These are phyloP conservation scores for Xylaria sp. DNA, from an alignment of 2,329 filamentous ascomycete genomes.

Conservation along the genomic window DNA sequence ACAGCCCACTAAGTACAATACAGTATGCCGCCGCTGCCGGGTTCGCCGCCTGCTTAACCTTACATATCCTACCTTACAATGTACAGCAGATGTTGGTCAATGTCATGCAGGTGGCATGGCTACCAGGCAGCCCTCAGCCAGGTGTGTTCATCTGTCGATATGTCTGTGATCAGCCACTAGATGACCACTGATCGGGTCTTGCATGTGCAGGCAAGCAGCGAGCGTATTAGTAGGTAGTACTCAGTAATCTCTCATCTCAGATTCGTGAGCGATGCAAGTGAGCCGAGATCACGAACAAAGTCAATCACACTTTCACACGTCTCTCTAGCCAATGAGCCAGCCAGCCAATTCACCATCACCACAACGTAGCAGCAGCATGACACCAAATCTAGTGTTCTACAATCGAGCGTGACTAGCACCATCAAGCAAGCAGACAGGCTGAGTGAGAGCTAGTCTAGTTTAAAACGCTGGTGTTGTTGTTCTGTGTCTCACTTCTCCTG, in stretches of 20 bases:
- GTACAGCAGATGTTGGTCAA: neutral
- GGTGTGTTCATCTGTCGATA: neutral
- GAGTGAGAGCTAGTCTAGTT: neutral
- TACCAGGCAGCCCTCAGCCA: neutral
- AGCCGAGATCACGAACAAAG: neutral
- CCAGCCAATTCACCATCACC: neutral
- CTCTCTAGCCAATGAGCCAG: neutral
- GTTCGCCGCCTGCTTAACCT: slow-evolving; percentile 3
- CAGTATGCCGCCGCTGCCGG: neutral
- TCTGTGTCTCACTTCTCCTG: slow-evolving; percentile 12
- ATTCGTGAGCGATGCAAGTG: too few relatives aligned
- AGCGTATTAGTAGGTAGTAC: too few relatives aligned
- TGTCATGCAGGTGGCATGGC: neutral
- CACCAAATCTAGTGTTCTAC: neutral
- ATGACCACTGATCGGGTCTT: slow-evolving; percentile 7
- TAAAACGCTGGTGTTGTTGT: neutral
- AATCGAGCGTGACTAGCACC: neutral
- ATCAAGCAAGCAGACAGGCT: slow-evolving; percentile 2
- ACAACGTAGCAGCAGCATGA: neutral
- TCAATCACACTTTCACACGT: neutral
- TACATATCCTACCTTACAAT: neutral
- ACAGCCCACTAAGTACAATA: neutral
- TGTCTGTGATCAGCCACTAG: neutral
- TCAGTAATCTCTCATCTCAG: too few relatives aligned
- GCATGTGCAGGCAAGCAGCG: neutral